Conservation (phyloP, 352 stramenopile species). For the Phytophthora ohioensis region DNA sequence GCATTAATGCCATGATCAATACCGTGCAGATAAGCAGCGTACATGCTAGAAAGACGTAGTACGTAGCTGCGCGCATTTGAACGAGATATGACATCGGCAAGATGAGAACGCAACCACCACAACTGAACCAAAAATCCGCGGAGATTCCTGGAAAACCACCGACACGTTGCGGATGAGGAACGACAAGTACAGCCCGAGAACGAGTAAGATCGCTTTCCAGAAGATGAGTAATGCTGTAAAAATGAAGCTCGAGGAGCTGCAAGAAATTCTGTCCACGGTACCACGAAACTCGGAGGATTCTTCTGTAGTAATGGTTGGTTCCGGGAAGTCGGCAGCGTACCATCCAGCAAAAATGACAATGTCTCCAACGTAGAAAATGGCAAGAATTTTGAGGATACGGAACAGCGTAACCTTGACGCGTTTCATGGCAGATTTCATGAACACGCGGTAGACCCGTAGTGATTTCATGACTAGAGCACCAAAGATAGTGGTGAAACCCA, state of each 20-base stretch:
- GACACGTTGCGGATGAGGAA: conserved; percentile 72
- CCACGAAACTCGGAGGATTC: conserved; percentile 37
- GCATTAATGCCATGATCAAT: conserved; percentile 50
- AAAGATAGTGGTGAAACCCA: conserved; percentile 59
- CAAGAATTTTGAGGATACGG: conserved; percentile 51
- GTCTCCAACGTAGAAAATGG: conserved; percentile 46
- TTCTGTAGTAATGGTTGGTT: conserved; percentile 29
- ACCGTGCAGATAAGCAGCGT: conserved; percentile 44
- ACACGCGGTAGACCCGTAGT: conserved; percentile 64
- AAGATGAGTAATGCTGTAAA: conserved; percentile 62
- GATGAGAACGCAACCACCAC: conserved; percentile 52
- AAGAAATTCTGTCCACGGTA: conserved; percentile 38
- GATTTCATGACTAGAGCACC: conserved; percentile 57
- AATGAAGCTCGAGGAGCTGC: conserved; percentile 53
- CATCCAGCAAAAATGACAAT: conserved; percentile 48
- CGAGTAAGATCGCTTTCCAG: conserved; percentile 63
- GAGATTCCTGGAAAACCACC: conserved; percentile 67
- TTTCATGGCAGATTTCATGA: conserved; percentile 55
- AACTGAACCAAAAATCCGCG: conserved; percentile 63
- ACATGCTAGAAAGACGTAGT: conserved; percentile 46
- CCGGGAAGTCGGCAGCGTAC: conserved; percentile 47
- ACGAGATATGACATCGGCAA: conserved; percentile 59
- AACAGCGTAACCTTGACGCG: conserved; percentile 42
- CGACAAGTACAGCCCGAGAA: conserved; percentile 52
- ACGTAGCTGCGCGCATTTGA: conserved; percentile 42